Evolutionary conservation across 2,329 filamentous ascomycete species (phyloP).

Genomic region (Fusarium gaditjirri): DNA sequence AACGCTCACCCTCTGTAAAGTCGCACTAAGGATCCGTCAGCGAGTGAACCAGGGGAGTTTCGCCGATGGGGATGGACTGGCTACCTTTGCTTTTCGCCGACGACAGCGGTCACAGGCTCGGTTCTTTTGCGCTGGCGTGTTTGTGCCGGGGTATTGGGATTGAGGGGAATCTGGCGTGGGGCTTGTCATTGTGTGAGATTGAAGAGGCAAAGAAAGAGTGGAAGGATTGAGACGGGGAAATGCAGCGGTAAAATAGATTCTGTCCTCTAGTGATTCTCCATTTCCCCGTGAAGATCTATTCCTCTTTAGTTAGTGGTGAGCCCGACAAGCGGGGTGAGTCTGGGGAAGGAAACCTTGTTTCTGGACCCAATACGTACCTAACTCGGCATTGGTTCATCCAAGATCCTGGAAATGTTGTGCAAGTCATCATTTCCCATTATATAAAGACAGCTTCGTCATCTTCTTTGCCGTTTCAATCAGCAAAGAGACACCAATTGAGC

Average conservation of each 20-base stretch:
- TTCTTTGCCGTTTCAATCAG: too few relatives aligned
- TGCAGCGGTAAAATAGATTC: constrained; percentile 33
- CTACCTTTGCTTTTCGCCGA: constrained; percentile 51
- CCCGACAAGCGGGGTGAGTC: constrained; percentile 14
- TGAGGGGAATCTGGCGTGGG: constrained; percentile 34
- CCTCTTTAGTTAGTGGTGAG: not conserved
- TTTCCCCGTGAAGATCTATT: constrained; percentile 33
- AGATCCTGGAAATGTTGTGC: not conserved
- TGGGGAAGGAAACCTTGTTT: constrained; percentile 17
- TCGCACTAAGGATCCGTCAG: constrained; percentile 42
- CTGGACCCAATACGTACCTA: not conserved
- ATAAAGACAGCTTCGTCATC: not conserved
- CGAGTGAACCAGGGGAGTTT: not conserved
- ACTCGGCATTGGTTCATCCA: not conserved
- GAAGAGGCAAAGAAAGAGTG: not conserved
- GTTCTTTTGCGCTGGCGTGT: constrained; percentile 28
- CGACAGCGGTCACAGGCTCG: constrained; percentile 52
- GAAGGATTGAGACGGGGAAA: constrained; percentile 26
- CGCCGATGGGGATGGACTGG: constrained; percentile 2
- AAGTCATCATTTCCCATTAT: constrained; percentile 3
- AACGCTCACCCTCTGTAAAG: constrained; percentile 39
- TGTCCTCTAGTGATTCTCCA: constrained; percentile 15
- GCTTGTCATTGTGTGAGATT: constrained; percentile 16
- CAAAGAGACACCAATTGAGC: not conserved
- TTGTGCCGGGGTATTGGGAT: constrained; percentile 24